A percentile compares a stretch with the other conserved stretches of the same genome.
Conservation (phyloP, 441 rosid genomes). For the Aquilaria agallochum region DNA sequence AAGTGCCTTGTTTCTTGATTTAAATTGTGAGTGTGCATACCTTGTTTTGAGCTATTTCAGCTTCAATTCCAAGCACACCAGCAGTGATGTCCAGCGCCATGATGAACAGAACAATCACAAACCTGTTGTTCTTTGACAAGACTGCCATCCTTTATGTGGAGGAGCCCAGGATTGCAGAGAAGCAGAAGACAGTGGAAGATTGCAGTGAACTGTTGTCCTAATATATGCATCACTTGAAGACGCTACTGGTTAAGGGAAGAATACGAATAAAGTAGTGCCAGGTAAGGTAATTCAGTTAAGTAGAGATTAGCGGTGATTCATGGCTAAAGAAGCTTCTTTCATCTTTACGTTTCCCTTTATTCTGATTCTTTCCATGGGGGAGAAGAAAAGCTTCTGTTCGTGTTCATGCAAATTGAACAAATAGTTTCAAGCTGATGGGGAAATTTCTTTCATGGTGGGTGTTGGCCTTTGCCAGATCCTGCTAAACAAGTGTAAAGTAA, state of each 20-base stretch:
- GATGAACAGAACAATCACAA: constrained; percentile 59
- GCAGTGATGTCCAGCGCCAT: constrained; percentile 74
- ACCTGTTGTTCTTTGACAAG: constrained; percentile 46
- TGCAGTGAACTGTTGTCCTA: constrained; percentile 10
- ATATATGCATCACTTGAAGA: constrained; percentile 16
- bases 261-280: constrained; percentile 46
- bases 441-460: no score
- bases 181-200: constrained; percentile 11
- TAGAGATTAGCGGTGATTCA: constrained; percentile 32
- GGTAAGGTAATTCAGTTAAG: constrained; percentile 9
- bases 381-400: constrained; percentile 41
- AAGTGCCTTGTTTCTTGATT: not conserved
- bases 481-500: not conserved
- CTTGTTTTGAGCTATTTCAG: constrained; percentile 75
- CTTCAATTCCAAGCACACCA: constrained; percentile 86
- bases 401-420: no score
- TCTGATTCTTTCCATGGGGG: constrained; percentile 65
- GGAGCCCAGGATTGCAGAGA: constrained; percentile 9
- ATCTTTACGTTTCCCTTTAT: constrained; percentile 31
- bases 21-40: constrained; percentile 20
- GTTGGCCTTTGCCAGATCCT: no score
- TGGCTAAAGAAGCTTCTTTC: constrained; percentile 21
- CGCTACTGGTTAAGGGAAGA: constrained; percentile 21
- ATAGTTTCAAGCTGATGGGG: constrained; percentile 18
- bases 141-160: not conserved